Evolutionary conservation across 169 alveolate genomes (phyloP).

Genomic region (Eimeria falciformis): DNA sequence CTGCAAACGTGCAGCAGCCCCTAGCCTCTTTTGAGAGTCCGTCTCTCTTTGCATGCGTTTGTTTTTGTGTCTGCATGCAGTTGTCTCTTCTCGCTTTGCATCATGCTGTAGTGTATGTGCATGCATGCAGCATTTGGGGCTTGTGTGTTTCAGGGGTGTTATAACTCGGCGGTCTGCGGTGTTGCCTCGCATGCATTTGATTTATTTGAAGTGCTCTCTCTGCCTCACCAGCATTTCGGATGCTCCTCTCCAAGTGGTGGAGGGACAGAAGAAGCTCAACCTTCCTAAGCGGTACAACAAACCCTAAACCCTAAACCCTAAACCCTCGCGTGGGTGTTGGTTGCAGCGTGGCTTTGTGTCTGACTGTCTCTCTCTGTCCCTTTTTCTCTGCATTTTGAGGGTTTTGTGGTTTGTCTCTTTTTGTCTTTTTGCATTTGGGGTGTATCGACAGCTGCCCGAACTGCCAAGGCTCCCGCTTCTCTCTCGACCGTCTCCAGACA

Average conservation of each 20-base stretch:
- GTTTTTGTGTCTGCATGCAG: not conserved
- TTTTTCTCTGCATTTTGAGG: not conserved
- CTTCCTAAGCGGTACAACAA: constrained; percentile 25
- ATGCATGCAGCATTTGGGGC: too few species aligned
- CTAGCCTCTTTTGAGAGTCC: not conserved
- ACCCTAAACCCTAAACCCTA: constrained; percentile 1
- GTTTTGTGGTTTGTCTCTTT: not conserved
- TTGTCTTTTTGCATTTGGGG: not conserved
- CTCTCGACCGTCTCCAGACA: constrained; percentile 82
- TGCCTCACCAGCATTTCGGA: constrained; percentile 35
- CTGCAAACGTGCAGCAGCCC: not conserved
- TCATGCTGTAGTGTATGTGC: too few species aligned
- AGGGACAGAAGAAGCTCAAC: constrained; percentile 35
- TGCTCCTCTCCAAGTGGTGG: constrained; percentile 35
- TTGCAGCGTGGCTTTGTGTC: not conserved
- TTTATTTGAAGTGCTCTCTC: constrained; percentile 26
- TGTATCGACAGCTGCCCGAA: constrained; percentile 31
- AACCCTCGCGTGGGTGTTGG: not conserved
- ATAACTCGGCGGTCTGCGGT: constrained; percentile 26
- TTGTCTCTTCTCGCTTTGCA: not conserved
- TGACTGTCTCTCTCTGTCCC: not conserved
- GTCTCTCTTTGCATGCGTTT: not conserved
- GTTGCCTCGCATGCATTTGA: constrained; percentile 47
- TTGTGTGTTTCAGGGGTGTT: too few species aligned
- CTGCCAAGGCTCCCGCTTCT: constrained; percentile 73